These are phyloP conservation scores for Amniculicola lignicola DNA, from an alignment of 495 filamentous ascomycete species.

Conservation along the genomic window DNA sequence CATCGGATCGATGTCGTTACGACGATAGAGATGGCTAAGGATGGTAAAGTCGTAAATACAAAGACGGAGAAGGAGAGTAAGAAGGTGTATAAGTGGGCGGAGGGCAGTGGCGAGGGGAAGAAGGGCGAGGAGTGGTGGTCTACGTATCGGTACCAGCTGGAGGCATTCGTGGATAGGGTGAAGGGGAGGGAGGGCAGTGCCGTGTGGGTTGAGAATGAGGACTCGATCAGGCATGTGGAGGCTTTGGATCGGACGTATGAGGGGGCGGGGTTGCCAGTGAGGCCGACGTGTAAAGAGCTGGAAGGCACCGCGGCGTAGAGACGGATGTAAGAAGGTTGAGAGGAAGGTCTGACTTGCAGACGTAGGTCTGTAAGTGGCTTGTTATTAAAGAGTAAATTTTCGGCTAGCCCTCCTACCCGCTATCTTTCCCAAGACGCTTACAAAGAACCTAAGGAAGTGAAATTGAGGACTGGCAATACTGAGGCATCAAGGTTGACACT, in stretches of 20 bases:
- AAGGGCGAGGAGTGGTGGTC: conserved; percentile 36
- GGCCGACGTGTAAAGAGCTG: conserved; percentile 19
- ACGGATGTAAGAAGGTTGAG: too few species aligned
- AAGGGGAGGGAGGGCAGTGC: conserved; percentile 33
- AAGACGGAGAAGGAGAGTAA: conserved; percentile 30
- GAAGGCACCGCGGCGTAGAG: too few species aligned
- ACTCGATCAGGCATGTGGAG: conserved; percentile 38
- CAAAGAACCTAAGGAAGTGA: too few species aligned
- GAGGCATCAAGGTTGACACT: too few species aligned
- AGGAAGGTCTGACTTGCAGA: too few species aligned
- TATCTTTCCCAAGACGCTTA: too few species aligned
- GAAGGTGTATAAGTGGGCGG: conserved; percentile 35
- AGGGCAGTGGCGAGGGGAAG: conserved; percentile 4
- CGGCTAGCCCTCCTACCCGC: too few species aligned
- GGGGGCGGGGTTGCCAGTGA: conserved; percentile 33
- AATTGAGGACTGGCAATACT: too few species aligned
- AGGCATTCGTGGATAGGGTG: conserved; percentile 39
- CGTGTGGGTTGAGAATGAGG: conserved; percentile 35
- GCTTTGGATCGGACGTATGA: conserved; percentile 39
- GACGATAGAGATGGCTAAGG: conserved; percentile 19
- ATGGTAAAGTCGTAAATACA: conserved; percentile 32
- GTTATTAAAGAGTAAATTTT: too few species aligned
- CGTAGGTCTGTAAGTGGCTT: background rate
- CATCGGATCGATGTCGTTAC: conserved; percentile 44
- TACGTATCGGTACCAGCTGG: conserved; percentile 42